These are phyloP conservation scores for Amylocarpus encephaloides DNA, from an alignment of 2,329 filamentous ascomycete genomes.

Conservation along the genomic window DNA sequence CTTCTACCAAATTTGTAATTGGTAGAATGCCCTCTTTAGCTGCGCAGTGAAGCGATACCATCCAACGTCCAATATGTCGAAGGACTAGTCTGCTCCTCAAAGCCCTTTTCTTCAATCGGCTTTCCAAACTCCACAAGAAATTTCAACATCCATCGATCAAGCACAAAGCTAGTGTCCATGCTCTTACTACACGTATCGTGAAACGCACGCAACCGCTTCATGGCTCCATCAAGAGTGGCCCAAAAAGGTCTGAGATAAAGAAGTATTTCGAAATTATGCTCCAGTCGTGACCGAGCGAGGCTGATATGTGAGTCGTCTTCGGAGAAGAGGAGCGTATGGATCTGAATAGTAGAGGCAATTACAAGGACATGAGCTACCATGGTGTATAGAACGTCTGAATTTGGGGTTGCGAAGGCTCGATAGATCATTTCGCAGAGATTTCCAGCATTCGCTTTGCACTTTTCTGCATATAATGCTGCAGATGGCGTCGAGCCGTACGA, in stretches of 20 bases:
- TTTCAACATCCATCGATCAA: slow-evolving; percentile 39
- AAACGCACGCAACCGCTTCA: slow-evolving; percentile 37
- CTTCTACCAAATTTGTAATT: too few relatives aligned
- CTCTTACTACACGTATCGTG: slow-evolving; percentile 36
- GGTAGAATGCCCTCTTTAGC: slow-evolving; percentile 11
- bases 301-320: slow-evolving; percentile 33
- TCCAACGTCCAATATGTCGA: slow-evolving; percentile 2
- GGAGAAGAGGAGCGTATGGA: slow-evolving; percentile 40
- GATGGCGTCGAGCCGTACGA: slow-evolving; percentile 12
- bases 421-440: slow-evolving; percentile 38
- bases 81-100: slow-evolving; percentile 1
- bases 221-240: slow-evolving; percentile 35
- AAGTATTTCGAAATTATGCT: slow-evolving; percentile 41
- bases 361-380: slow-evolving; percentile 42
- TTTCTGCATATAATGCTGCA: slow-evolving; percentile 31
- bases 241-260: slow-evolving; percentile 36
- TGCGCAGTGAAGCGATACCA: background rate
- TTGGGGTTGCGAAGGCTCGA: slow-evolving; percentile 31
- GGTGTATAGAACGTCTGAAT: slow-evolving; percentile 38
- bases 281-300: slow-evolving; percentile 33
- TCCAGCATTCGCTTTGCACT: slow-evolving; percentile 37
- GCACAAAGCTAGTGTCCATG: slow-evolving; percentile 34
- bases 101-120: slow-evolving; percentile 26
- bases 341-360: slow-evolving; percentile 41
- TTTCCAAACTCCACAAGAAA: slow-evolving; percentile 33